Evolutionary conservation across 2,329 filamentous ascomycete species (phyloP).

Genomic region (Tolypocladium inflatum): DNA sequence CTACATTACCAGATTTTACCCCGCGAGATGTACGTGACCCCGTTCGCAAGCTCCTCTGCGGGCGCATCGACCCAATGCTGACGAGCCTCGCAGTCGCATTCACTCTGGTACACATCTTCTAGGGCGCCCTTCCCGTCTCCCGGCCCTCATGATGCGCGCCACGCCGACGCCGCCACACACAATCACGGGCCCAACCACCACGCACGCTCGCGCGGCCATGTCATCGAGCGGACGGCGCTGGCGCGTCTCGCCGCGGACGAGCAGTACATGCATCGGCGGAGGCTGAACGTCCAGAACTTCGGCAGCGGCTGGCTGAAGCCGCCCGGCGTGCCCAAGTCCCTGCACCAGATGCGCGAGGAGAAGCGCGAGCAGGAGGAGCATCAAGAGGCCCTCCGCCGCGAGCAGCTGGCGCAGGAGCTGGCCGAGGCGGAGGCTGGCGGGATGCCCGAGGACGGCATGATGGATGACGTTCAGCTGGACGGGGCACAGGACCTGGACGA

Average conservation of each 20-base stretch:
- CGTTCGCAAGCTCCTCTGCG: too few species aligned
- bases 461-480: constrained; percentile 48
- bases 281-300: constrained; percentile 75
- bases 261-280: constrained; percentile 63
- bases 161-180: constrained; percentile 15
- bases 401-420: constrained; percentile 64
- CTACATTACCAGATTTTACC: constrained; percentile 55
- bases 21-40: constrained; percentile 57
- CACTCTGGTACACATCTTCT: constrained; percentile 63
- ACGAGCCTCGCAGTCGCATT: constrained; percentile 47
- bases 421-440: constrained; percentile 49
- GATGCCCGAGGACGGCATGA: constrained; percentile 33
- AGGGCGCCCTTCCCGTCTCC: constrained; percentile 35
- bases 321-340: constrained; percentile 78
- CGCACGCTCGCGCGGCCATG: constrained; percentile 30
- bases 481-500: constrained; percentile 57
- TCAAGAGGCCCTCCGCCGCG: constrained; percentile 60
- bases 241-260: constrained; percentile 69
- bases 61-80: not conserved
- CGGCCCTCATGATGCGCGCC: constrained; percentile 22
- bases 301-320: constrained; percentile 87
- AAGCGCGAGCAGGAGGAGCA: constrained; percentile 81
- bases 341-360: constrained; percentile 85
- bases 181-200: constrained; percentile 19
- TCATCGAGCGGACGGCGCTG: constrained; percentile 51